These are phyloP conservation scores for Penicillium desertorum DNA, from an alignment of 495 filamentous ascomycete genomes.

Conservation along the genomic window DNA sequence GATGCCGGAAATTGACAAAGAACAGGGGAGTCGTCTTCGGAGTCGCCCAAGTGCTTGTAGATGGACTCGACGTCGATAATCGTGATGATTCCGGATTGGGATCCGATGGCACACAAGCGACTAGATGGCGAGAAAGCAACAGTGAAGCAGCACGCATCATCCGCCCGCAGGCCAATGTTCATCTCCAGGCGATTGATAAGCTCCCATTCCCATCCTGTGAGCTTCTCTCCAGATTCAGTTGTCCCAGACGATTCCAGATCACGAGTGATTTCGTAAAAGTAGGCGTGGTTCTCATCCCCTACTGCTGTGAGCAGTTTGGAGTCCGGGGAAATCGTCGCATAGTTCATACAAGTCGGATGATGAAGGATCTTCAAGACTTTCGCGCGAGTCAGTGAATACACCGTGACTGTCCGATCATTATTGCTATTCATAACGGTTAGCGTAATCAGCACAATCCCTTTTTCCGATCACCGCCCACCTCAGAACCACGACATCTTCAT, in stretches of 20 bases:
- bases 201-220: conserved; percentile 43
- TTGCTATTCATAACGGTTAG: conserved; percentile 52
- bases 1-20: conserved; percentile 57
- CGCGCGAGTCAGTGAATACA: conserved; percentile 68
- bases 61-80: conserved; percentile 61
- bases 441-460: not conserved
- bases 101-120: conserved; percentile 66
- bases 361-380: conserved; percentile 64
- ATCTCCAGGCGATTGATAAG: conserved; percentile 38
- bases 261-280: conserved; percentile 64
- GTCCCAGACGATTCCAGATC: conserved; percentile 43
- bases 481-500: conserved; percentile 64
- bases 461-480: conserved; percentile 43
- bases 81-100: conserved; percentile 69
- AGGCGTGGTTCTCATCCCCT: conserved; percentile 79
- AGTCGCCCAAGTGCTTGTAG: conserved; percentile 31
- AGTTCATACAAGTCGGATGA: conserved; percentile 83
- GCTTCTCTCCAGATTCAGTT: conserved; percentile 42
- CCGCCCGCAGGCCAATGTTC: conserved; percentile 35
- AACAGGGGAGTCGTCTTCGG: conserved; percentile 39
- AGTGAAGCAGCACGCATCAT: conserved; percentile 60
- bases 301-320: conserved; percentile 77
- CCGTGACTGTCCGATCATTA: conserved; percentile 82
- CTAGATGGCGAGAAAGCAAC: conserved; percentile 71
- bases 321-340: conserved; percentile 87